Evolutionary conservation across 371 early-diverging fungal species (phyloP).

Genomic region (Mucor saturninus): DNA sequence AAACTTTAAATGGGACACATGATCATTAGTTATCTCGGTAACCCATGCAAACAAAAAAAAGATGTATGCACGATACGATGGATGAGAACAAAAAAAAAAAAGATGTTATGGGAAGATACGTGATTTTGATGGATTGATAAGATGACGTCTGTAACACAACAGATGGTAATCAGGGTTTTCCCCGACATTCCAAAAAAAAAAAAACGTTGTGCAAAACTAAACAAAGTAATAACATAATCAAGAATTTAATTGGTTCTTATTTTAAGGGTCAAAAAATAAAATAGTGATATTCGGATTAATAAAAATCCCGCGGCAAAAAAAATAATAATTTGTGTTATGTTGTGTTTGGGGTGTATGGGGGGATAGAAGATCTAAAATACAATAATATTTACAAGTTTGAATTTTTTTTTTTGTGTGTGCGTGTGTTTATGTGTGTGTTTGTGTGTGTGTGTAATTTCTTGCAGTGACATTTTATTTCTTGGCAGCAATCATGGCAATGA

Average conservation of each 20-base stretch:
- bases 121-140: too few species aligned
- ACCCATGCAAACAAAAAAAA: too few species aligned
- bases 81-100: too few species aligned
- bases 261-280: conserved; percentile 7
- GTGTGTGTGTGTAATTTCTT: too few species aligned
- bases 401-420: too few species aligned
- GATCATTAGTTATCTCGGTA: too few species aligned
- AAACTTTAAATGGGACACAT: too few species aligned
- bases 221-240: conserved; percentile 7
- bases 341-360: neutral
- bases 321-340: neutral
- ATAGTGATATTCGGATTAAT: neutral
- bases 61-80: too few species aligned
- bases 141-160: too few species aligned
- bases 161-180: too few species aligned
- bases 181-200: too few species aligned
- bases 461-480: conserved; percentile 16
- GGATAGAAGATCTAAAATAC: neutral
- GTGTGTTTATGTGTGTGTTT: neutral
- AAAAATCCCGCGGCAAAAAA: conserved; percentile 3
- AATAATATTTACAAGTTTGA: neutral
- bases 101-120: too few species aligned
- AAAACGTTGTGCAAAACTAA: neutral
- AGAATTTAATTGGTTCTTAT: neutral
- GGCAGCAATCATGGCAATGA: conserved; percentile 54